A percentile compares a stretch with the other conserved stretches of the same genome.
phyloP scores from a whole-genome alignment of 2,329 filamentous ascomycete genomes.

The Fusarium domesticum region DNA sequence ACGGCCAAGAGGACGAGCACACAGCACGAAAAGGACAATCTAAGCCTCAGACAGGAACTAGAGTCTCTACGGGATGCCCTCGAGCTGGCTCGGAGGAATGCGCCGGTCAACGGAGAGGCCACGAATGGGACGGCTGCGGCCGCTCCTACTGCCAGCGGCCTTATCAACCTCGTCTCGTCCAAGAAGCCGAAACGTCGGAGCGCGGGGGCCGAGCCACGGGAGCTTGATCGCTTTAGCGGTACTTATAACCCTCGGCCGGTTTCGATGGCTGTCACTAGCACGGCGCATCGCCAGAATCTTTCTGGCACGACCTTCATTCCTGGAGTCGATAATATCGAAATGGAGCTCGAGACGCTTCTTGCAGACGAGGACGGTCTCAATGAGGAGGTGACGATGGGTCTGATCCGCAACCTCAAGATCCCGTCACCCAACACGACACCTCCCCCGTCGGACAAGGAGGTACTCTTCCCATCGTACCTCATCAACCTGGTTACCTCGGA shows the following conservation, averaged over 20 bases:
- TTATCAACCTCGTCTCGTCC: constrained; percentile 94
- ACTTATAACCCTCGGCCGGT: constrained; percentile 93
- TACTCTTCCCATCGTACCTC: constrained; percentile 96
- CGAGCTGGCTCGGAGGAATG: constrained; percentile 76
- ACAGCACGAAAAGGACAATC: constrained; percentile 80
- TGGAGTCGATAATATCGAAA: constrained; percentile 84
- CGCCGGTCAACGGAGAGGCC: constrained; percentile 66
- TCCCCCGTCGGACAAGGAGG: constrained; percentile 94
- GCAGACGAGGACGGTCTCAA: constrained; percentile 95
- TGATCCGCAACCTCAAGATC: constrained; percentile 96
- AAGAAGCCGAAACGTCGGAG: constrained; percentile 97
- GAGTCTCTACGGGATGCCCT: constrained; percentile 89
- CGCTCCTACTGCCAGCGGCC: constrained; percentile 62
- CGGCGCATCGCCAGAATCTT: constrained; percentile 66
- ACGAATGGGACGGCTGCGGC: constrained; percentile 39
- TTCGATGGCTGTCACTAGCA: constrained; percentile 82
- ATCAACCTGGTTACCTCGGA: constrained; percentile 99
- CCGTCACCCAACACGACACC: constrained; percentile 82
- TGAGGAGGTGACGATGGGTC: constrained; percentile 92
- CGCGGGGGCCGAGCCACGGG: constrained; percentile 79
- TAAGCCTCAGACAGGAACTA: constrained; percentile 81
- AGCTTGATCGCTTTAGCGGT: constrained; percentile 84
- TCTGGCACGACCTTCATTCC: constrained; percentile 76
- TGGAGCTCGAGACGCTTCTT: constrained; percentile 89
- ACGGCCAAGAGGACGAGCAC: constrained; percentile 70